A percentile compares a stretch with the other conserved stretches of the same genome.
phyloP scores from a whole-genome alignment of 148 eudicot species.

The Rhododendron henanense region DNA sequence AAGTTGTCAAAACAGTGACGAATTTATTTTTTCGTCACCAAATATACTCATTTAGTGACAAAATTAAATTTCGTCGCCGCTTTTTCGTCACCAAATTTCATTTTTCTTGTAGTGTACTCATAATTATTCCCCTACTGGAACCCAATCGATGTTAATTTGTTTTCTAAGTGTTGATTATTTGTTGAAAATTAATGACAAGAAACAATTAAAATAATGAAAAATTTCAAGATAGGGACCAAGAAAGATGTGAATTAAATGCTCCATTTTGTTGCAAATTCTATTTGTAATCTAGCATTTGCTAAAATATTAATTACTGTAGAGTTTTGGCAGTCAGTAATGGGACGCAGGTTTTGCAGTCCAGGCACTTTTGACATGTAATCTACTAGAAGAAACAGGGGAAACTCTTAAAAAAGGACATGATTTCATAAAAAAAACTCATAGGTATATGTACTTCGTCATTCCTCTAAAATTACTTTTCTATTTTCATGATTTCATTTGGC shows the following conservation, averaged over 20 bases:
- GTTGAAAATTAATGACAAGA: not conserved
- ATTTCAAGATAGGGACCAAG: not conserved
- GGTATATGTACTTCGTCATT: slow-evolving; percentile 1
- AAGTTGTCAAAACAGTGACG: no score
- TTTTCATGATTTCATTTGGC: no score
- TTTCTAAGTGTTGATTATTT: not conserved
- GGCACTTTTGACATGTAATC: slow-evolving; percentile 22
- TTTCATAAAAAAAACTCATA: slow-evolving; percentile 26
- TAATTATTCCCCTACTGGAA: not conserved
- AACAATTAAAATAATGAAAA: not conserved
- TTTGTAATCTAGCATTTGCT: not conserved
- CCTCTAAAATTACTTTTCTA: not conserved
- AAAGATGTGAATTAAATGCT: not conserved
- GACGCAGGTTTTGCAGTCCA: slow-evolving; percentile 33
- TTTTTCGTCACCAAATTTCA: no score
- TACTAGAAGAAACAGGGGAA: slow-evolving; percentile 22
- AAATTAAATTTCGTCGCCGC: no score
- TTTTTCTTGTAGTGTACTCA: not conserved
- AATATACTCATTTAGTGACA: no score
- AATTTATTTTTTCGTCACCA: no score
- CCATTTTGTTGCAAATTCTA: not conserved
- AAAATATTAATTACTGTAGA: slow-evolving; percentile 13
- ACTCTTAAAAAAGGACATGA: slow-evolving; percentile 25
- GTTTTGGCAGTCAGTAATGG: slow-evolving; percentile 38
- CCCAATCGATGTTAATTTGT: not conserved